Base-by-base conservation (phyloP, 2,329 filamentous ascomycete genomes). In the Corinectria fuckeliana region DNA sequence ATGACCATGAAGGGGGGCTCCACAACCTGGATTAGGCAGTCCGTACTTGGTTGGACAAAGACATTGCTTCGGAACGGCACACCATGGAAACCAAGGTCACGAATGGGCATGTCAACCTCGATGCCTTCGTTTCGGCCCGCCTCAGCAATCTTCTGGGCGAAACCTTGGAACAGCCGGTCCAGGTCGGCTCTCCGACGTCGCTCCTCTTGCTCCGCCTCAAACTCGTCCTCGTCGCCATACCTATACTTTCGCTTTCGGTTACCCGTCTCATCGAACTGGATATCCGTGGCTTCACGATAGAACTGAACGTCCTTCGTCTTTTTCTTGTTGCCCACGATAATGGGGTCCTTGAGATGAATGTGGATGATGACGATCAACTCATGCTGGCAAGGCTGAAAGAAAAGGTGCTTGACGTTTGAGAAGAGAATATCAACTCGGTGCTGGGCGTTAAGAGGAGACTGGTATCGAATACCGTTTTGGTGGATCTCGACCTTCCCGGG, bases 291-390 rank as follows among this genome's bases (percentile, higher is more conserved):
- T 80, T 99, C 95, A 53, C 95, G 88, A 73, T 97, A 97, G 78
- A 99, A 99, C 70, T 99, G 96, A 1, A 99, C 91, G 75, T 99
- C 96, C 80, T 95, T 97, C 10, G 95, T 96, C 86, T 99, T 99
- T 81, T 96, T 96, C 79, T 89, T 87, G 84, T 97, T 98, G 61
- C 95, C 95, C 63, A 99, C 91, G 76, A 99, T 93, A 74, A 99
- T 98, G 3, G 95, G 95, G 62, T 97, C 96, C 79, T 97, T 97
- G 49, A 99, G 86, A 75, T 99, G 95, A 56, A 99, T 91, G 76
- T 99, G 95, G 68, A 99, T 97, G 70, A 99, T 92, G 66, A 99
- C 96, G 67, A 99, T 96, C 71, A 99, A 81, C 76, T 99, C 95
- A 72, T 97, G 92, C 69, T 93, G 91, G 71, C 93, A 98, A 25